Percentiles rank a stretch among this genome's conserved stretches.
phyloP scores from a whole-genome alignment of 257 asterid genomes.

The Salvia rosmarinus region DNA sequence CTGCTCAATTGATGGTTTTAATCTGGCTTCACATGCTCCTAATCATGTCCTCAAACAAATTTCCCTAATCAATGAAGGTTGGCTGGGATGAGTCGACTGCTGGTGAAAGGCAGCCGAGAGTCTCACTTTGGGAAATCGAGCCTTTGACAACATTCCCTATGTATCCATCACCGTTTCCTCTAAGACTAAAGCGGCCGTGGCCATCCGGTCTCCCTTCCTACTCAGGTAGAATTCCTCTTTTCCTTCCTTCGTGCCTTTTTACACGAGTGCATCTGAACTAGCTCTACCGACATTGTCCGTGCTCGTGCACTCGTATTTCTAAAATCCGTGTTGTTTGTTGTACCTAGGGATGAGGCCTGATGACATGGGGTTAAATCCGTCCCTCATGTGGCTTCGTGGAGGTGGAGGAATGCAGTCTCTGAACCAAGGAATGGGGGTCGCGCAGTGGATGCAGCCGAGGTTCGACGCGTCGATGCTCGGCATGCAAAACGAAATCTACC shows the following conservation, averaged over 20 bases:
- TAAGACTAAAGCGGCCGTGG: constrained; percentile 80
- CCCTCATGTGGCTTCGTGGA: constrained; percentile 63
- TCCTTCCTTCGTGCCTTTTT: neutral
- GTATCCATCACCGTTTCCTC: constrained; percentile 70
- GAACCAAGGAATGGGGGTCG: constrained; percentile 65
- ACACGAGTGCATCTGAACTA: neutral
- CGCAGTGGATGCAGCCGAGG: constrained; percentile 75
- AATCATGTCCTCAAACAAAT: too few species aligned
- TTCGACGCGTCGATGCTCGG: constrained; percentile 51
- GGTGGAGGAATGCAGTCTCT: constrained; percentile 59
- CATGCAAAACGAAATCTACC: constrained; percentile 68
- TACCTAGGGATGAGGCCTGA: constrained; percentile 59
- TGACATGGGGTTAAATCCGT: constrained; percentile 62
- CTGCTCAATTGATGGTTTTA: too few species aligned
- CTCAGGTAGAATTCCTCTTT: constrained; percentile 43
- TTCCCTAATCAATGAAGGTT: constrained; percentile 47
- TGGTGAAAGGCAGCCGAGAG: constrained; percentile 81
- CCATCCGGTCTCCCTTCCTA: constrained; percentile 67
- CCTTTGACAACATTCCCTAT: constrained; percentile 79
- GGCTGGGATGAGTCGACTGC: constrained; percentile 93
- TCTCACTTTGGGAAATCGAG: constrained; percentile 87
- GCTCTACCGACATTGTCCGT: neutral
- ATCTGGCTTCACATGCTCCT: too few species aligned
- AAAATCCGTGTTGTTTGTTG: neutral
- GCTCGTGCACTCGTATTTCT: neutral